phyloP scores from a whole-genome alignment of 108 stramenopile species.

The Discostella pseudostelligera region DNA sequence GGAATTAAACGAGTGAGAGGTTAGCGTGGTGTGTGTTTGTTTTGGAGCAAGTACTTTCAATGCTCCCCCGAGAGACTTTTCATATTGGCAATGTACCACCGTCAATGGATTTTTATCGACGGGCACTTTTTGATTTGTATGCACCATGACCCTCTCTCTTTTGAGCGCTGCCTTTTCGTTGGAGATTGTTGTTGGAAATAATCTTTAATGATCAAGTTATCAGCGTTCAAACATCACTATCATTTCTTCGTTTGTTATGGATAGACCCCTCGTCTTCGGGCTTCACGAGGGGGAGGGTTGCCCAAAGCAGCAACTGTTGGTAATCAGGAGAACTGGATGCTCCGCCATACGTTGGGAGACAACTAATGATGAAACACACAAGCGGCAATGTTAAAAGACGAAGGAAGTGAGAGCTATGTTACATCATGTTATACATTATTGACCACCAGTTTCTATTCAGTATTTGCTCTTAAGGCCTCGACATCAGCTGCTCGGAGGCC shows the following conservation, averaged over 20 bases:
- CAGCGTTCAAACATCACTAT: slow-evolving; percentile 9
- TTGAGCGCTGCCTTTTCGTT: slow-evolving; percentile 16
- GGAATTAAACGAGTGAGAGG: slow-evolving; percentile 41
- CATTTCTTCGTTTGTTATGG: not conserved
- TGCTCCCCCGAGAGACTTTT: slow-evolving; percentile 32
- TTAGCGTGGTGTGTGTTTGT: slow-evolving; percentile 51
- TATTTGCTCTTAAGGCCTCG: not conserved
- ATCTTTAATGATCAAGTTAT: slow-evolving; percentile 27
- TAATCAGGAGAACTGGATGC: too few species aligned
- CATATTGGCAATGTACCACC: slow-evolving; percentile 35
- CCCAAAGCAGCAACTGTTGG: too few species aligned
- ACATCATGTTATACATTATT: not conserved
- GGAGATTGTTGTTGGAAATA: slow-evolving; percentile 5
- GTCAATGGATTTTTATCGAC: slow-evolving; percentile 35
- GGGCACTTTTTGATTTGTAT: slow-evolving; percentile 32
- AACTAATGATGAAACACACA: too few species aligned
- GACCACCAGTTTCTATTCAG: not conserved
- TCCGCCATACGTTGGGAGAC: too few species aligned
- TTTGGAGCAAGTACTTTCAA: slow-evolving; percentile 34
- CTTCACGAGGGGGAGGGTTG: too few species aligned
- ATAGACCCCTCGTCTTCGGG: too few species aligned
- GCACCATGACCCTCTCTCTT: slow-evolving; percentile 52
- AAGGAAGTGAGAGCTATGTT: not conserved
- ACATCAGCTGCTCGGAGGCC: not conserved
- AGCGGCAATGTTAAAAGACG: too few species aligned